These are phyloP conservation scores for Biscutella laevigata DNA, from an alignment of 441 rosid species.

Conservation along the genomic window DNA sequence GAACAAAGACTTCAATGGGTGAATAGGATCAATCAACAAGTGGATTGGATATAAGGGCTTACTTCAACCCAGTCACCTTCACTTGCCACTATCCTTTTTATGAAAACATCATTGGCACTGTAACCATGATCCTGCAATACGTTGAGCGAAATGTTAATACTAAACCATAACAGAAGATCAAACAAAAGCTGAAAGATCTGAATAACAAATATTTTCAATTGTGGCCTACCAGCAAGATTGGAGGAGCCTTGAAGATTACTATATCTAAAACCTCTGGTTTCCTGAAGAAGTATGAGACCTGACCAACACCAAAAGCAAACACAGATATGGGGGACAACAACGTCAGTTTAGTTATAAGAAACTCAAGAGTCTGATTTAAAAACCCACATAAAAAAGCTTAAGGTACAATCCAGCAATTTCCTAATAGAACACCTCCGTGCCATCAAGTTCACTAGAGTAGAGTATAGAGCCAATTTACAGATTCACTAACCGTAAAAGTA, in stretches of 20 bases:
- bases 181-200: background rate
- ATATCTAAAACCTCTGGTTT: constrained; percentile 62
- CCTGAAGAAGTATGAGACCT: constrained; percentile 62
- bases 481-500: background rate
- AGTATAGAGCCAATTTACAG: background rate
- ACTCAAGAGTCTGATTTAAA: background rate
- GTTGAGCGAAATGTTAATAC: background rate
- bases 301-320: constrained; percentile 19
- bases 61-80: constrained; percentile 64
- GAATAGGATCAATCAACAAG: constrained; percentile 26
- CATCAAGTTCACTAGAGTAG: background rate
- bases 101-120: constrained; percentile 41
- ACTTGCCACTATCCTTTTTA: constrained; percentile 63
- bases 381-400: background rate
- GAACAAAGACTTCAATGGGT: constrained; percentile 6
- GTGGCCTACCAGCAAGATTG: constrained; percentile 41
- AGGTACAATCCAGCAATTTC: background rate
- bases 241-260: constrained; percentile 60
- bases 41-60: constrained; percentile 31
- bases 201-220: background rate
- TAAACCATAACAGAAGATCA: background rate
- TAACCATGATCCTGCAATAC: constrained; percentile 40
- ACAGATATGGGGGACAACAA: background rate
- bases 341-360: background rate
- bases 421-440: background rate